Conservation (phyloP, 805 yeast genomes). For the Wickerhamiella sorbophila region DNA sequence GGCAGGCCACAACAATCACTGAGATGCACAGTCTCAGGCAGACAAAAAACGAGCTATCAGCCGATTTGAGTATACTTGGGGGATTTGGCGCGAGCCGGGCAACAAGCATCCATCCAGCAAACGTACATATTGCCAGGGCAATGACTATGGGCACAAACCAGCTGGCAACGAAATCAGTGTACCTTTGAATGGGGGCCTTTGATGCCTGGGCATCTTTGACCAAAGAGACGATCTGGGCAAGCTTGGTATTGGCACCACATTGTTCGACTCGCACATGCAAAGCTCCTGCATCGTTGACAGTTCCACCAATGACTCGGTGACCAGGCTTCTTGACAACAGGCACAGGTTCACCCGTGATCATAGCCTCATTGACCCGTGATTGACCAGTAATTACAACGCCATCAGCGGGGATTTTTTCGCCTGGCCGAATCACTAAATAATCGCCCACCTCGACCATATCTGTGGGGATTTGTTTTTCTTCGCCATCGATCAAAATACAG, state of each 20-base stretch:
- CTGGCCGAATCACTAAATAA: constrained; percentile 65
- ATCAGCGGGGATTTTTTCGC: constrained; percentile 83
- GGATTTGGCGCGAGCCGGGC: constrained; percentile 26
- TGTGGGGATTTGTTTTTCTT: constrained; percentile 36
- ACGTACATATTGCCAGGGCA: constrained; percentile 46
- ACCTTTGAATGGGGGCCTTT: constrained; percentile 82
- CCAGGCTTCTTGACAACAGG: constrained; percentile 54
- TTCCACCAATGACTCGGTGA: constrained; percentile 70
- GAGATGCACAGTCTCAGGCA: constrained; percentile 73
- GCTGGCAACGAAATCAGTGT: constrained; percentile 74
- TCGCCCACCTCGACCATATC: constrained; percentile 71
- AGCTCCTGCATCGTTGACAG: constrained; percentile 68
- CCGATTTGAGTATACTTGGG: constrained; percentile 36
- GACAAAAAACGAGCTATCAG: constrained; percentile 45
- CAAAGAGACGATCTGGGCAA: constrained; percentile 71
- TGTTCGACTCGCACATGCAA: constrained; percentile 52
- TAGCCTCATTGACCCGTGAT: constrained; percentile 76
- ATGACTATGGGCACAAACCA: constrained; percentile 71
- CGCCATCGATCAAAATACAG: constrained; percentile 35
- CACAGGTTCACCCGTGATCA: constrained; percentile 80
- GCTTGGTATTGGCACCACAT: constrained; percentile 73
- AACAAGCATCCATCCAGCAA: constrained; percentile 43
- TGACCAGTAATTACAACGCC: constrained; percentile 67
- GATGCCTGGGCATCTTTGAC: constrained; percentile 82
- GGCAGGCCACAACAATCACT: constrained; percentile 95